Evolutionary conservation across 257 asterid species (phyloP).

Genomic region (Fraxinus excelsior): DNA sequence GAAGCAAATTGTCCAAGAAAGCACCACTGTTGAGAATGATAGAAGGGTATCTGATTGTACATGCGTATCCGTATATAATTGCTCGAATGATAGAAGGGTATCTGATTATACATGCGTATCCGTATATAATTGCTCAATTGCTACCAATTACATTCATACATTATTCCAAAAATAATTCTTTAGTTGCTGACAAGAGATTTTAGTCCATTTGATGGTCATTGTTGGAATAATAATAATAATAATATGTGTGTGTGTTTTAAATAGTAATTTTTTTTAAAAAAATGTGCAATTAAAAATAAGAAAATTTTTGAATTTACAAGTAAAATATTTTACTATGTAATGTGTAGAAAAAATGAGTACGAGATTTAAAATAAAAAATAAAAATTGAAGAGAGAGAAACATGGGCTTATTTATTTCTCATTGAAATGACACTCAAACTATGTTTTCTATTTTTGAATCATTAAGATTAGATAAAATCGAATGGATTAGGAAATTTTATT

Average conservation of each 20-base stretch:
- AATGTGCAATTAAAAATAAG: too few species aligned
- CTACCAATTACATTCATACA: constrained; percentile 3
- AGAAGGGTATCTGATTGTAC: constrained; percentile 41
- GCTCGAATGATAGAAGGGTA: constrained; percentile 59
- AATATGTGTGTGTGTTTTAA: too few species aligned
- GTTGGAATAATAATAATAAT: too few species aligned
- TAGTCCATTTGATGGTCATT: neutral
- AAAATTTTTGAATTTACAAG: too few species aligned
- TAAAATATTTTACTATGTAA: too few species aligned
- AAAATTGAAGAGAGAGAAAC: too few species aligned
- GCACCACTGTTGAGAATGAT: constrained; percentile 61
- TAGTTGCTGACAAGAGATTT: neutral
- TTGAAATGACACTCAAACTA: neutral
- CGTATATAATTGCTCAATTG: neutral
- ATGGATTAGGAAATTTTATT: neutral
- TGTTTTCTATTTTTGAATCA: neutral
- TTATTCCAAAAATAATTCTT: constrained; percentile 14
- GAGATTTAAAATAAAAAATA: too few species aligned
- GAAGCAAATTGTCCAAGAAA: constrained; percentile 38
- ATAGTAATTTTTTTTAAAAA: too few species aligned
- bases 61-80: constrained; percentile 8
- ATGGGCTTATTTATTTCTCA: neutral
- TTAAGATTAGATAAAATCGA: too few species aligned
- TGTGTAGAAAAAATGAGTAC: too few species aligned
- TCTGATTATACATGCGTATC: constrained; percentile 16